Percentiles rank a stretch among this genome's conserved stretches.
Conservation (phyloP, 345 rosid genomes). For the Arabidopsis thaliana region DNA sequence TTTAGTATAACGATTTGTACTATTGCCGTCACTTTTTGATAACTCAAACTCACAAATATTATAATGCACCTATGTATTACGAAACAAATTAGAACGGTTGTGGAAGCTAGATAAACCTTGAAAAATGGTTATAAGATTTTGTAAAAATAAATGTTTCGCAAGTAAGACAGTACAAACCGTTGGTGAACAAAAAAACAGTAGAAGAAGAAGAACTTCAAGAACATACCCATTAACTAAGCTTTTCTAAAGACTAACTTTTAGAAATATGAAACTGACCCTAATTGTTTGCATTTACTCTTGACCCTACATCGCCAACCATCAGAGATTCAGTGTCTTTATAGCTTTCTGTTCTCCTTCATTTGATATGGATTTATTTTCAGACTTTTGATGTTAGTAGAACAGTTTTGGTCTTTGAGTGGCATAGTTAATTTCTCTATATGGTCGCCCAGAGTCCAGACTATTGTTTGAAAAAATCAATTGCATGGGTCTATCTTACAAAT, state of each 20-base stretch:
- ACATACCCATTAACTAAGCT: not conserved
- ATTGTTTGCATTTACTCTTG: conserved; percentile 30
- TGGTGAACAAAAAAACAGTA: no score
- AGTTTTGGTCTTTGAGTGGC: conserved; percentile 11
- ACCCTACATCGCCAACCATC: conserved; percentile 38
- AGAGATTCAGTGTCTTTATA: conserved; percentile 23
- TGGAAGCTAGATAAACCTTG: no score
- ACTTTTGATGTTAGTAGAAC: conserved; percentile 24
- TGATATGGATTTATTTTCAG: not conserved
- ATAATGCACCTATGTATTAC: no score
- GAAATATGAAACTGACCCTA: conserved; percentile 28
- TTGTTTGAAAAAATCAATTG: not conserved
- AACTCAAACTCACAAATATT: no score
- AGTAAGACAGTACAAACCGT: not conserved
- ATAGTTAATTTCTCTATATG: not conserved
- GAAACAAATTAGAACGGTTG: no score
- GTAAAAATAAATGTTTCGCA: not conserved
- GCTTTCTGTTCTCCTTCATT: conserved; percentile 14
- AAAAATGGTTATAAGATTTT: not conserved
- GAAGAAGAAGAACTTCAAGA: conserved; percentile 22
- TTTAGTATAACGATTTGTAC: no score
- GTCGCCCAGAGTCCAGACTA: not conserved
- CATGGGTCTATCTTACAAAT: not conserved
- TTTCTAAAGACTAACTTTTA: conserved; percentile 29
- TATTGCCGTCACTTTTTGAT: no score